Evolutionary conservation across 202 grass and related monocot genomes (phyloP), one percentile per base, ranked within the genome.

Genomic region (Panicum hallii): DNA sequence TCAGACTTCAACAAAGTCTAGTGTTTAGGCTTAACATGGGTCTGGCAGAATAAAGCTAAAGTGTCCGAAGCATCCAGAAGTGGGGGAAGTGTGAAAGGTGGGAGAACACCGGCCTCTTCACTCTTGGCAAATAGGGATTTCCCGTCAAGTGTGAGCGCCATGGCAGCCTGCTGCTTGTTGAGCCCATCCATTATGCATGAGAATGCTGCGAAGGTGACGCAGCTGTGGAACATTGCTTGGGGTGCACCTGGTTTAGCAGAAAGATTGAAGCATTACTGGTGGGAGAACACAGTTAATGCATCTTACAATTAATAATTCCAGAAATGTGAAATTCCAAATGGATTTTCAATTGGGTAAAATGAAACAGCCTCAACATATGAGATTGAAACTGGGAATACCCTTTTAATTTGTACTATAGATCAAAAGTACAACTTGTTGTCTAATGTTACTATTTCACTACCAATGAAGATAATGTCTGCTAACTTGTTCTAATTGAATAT

Each of bases 121-220:
- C 44, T 60, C 55, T 63, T 56, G 5, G 79, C 43, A 50, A 63
- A 79, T 22, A 19, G 32, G 73, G 72, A 44, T 66, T 50, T 52
- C 9, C 15, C 5, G 0, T 48, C 40, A 36, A 52, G 78, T 49
- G 85, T 72, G 20, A 76, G 30, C 16, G 92, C 95, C 84, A 94
- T 75, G 56, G 92, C 92, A 17, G 89, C 79, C 67, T 97, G 95
- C 75, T 95, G 90, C 77, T 94, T 98, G 69, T 90, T 98, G 65
- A 98, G 89, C 1, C 90, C 95, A 34, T 95, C 95, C 85, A 95
- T 93, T 53, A 98, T 79, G 43, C 87, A 95, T 28, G 95, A 98
- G 79, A 98, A 98, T 5, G 87, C 86, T 43, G 90, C 90, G 5
- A 98, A 98, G 61, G 92, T 95, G 28, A 89, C 57, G 22, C 90